These are phyloP conservation scores for Zoysia japonica DNA, from an alignment of 176 grass and related monocot species.

Conservation along the genomic window DNA sequence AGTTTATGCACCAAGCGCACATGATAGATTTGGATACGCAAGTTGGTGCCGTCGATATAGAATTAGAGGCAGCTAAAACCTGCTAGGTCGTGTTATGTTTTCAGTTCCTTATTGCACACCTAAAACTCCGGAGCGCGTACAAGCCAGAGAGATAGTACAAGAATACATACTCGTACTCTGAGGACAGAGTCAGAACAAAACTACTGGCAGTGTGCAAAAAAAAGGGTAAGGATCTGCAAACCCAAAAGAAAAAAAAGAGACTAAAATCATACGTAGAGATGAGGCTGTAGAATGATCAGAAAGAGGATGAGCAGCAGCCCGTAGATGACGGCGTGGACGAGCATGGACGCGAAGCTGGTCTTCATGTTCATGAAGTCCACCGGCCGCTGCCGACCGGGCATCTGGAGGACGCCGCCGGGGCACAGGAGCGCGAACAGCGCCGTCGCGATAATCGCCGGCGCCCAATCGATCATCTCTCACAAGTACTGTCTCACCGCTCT, in stretches of 20 bases:
- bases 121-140: background rate
- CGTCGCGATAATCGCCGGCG: conserved; percentile 73
- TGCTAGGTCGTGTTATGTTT: background rate
- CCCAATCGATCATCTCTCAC: conserved; percentile 73
- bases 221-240: no score
- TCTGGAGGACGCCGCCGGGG: conserved; percentile 76
- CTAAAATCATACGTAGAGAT: conserved; percentile 64
- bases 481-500: background rate
- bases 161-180: background rate
- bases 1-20: background rate
- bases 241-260: background rate
- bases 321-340: conserved; percentile 79
- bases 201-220: background rate
- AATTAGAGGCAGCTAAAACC: background rate
- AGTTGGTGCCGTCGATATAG: background rate
- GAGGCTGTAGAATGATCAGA: conserved; percentile 52
- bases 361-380: conserved; percentile 80
- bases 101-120: conserved; percentile 1
- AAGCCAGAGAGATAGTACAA: background rate
- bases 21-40: background rate
- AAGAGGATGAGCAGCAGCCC: conserved; percentile 66
- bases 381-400: conserved; percentile 76
- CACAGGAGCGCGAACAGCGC: conserved; percentile 83
- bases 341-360: conserved; percentile 74
- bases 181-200: background rate